Conservation (phyloP, 495 filamentous ascomycete species). For the Zalerion maritima region DNA sequence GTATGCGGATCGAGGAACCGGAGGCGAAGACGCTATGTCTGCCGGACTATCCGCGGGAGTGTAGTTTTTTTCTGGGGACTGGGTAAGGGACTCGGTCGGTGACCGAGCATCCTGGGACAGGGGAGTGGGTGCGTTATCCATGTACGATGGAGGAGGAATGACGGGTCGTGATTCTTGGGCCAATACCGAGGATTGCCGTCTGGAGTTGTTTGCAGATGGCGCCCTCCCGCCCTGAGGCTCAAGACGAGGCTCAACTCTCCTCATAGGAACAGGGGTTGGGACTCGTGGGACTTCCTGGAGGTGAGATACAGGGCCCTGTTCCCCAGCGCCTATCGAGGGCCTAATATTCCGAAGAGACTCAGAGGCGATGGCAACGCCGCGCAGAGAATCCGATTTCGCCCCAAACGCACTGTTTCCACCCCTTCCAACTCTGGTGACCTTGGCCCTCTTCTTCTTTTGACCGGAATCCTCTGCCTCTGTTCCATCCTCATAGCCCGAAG, state of each 20-base stretch:
- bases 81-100: conserved; percentile 29
- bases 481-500: conserved; percentile 55
- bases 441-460: conserved; percentile 55
- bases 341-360: conserved; percentile 77
- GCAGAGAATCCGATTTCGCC: conserved; percentile 58
- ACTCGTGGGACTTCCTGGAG: conserved; percentile 66
- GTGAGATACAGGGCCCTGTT: conserved; percentile 29
- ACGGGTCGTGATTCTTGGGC: conserved; percentile 4
- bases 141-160: too few species aligned
- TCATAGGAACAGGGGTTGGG: conserved; percentile 62
- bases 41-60: conserved; percentile 40
- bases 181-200: conserved; percentile 10
- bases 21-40: conserved; percentile 67
- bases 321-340: conserved; percentile 49
- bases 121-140: conserved; percentile 10
- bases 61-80: conserved; percentile 41
- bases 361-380: conserved; percentile 75
- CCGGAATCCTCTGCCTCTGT: conserved; percentile 48
- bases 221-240: conserved; percentile 12
- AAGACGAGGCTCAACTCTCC: conserved; percentile 7
- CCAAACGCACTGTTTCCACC: conserved; percentile 54
- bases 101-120: conserved; percentile 25
- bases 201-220: conserved; percentile 7
- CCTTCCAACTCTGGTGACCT: conserved; percentile 52
- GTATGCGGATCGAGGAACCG: conserved; percentile 42